Evolutionary conservation across 2,329 filamentous ascomycete genomes (phyloP), one percentile per base, ranked within the genome.

Genomic region (Colletotrichum ledebouriae): DNA sequence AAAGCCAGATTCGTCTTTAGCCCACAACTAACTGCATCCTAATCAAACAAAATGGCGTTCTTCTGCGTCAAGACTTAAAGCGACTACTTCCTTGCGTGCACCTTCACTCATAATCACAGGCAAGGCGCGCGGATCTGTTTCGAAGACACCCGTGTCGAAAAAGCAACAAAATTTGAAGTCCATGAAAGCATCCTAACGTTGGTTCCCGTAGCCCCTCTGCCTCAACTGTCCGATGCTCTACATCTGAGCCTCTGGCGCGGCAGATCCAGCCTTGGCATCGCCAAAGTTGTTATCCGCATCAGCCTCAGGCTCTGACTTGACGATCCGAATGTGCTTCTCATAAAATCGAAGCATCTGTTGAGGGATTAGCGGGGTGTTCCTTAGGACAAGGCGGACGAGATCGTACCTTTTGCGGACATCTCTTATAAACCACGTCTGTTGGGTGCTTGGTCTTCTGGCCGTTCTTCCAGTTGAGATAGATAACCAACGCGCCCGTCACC

Each of bases 321-420:
- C 80, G 58, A 87, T 86, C 62, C 84, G 84, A 37, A 89, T 84
- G 66, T 88, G 86, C 11, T 81, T 82, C 73, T 89, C 87, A 75
- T 89, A 89, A 71, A 87, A 89, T 42, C 82, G 82, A 10, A 89
- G 79, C 84, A 89, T 89, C 87, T 89, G 59, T 6, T 29, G 22
- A 10, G 2, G 5, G 10, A n/a, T 58, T 6, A 63, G 53, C 3
- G 17, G 12, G 11, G 2, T n/a, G 11, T 20, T 12, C 17, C 46
- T 33, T 4, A 12, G 33, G 41, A 17, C 15, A 42, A 12, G 25
- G 34, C 2, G 49, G 2, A 33, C 22, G 11, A 41, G 6, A 55
- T 62, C 80, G 63, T 77, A 91, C 91, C 85, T 90, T 92, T 75
- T 95, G 92, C 0, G 93, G 93, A 72, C 92, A 94, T 73, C 93